Conservation (phyloP, 768 basidiomycete species). For the Hortiboletus campestris region DNA sequence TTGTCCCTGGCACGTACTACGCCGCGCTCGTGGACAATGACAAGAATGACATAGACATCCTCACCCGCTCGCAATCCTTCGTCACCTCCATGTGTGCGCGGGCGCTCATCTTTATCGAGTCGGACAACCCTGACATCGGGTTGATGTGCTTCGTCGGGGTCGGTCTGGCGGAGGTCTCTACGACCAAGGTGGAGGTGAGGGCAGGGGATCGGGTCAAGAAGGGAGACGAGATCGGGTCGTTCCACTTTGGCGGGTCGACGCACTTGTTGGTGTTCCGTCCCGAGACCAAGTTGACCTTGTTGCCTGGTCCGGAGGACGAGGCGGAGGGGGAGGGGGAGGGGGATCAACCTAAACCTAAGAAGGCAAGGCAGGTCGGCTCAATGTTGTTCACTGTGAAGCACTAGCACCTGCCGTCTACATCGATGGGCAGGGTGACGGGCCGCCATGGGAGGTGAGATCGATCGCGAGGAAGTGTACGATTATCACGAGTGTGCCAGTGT, state of each 20-base stretch:
- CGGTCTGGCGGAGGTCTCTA: conserved; percentile 64
- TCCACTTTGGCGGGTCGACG: conserved; percentile 64
- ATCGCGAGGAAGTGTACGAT: too few relatives aligned
- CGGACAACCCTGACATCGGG: conserved; percentile 53
- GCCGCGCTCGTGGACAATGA: conserved; percentile 33
- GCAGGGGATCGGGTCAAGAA: conserved; percentile 44
- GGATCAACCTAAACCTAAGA: background rate
- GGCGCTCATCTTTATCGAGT: conserved; percentile 56
- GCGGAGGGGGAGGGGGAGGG: too few relatives aligned
- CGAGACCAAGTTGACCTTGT: conserved; percentile 21
- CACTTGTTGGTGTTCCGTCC: conserved; percentile 46
- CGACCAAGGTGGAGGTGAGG: conserved; percentile 50
- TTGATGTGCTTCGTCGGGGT: conserved; percentile 58
- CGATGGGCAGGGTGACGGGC: too few relatives aligned
- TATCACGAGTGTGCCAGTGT: too few relatives aligned
- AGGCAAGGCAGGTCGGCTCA: conserved; percentile 5
- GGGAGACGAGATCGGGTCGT: conserved; percentile 59
- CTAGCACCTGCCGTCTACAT: too few relatives aligned
- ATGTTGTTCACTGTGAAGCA: conserved; percentile 14
- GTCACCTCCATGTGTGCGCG: conserved; percentile 50
- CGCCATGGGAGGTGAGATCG: too few relatives aligned
- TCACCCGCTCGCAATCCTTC: conserved; percentile 24
- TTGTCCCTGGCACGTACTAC: conserved; percentile 53
- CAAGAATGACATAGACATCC: conserved; percentile 9
- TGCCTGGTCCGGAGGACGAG: conserved; percentile 1